phyloP scores from a whole-genome alignment of 495 filamentous ascomycete genomes.

The Baudoinia panamericana region DNA sequence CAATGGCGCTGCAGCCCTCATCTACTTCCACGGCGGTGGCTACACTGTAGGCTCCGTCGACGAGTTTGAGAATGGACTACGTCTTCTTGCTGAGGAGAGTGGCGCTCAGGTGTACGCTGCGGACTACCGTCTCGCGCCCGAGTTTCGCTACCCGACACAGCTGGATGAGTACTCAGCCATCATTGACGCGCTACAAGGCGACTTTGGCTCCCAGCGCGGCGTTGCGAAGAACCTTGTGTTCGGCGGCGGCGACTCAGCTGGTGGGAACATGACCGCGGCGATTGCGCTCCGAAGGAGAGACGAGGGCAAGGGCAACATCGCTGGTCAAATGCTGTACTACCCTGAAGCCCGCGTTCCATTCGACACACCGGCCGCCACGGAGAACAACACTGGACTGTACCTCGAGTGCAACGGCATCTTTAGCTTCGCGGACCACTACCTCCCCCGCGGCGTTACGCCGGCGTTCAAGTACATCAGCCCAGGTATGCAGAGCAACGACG shows the following conservation, averaged over 20 bases:
- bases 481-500: slow-evolving; percentile 8
- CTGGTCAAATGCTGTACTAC: no score
- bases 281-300: slow-evolving; percentile 24
- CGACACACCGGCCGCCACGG: slow-evolving; percentile 26
- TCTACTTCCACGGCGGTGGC: slow-evolving; percentile 35
- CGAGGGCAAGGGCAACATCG: no score
- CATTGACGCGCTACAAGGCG: slow-evolving; percentile 6
- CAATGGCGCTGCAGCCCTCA: slow-evolving; percentile 18
- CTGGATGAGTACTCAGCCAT: slow-evolving; percentile 7
- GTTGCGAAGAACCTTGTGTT: background rate
- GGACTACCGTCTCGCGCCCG: slow-evolving; percentile 4
- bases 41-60: slow-evolving; percentile 31
- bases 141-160: slow-evolving; percentile 1
- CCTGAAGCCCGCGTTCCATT: slow-evolving; percentile 30
- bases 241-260: slow-evolving; percentile 29
- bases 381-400: slow-evolving; percentile 29
- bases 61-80: slow-evolving; percentile 30
- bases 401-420: slow-evolving; percentile 33
- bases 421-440: slow-evolving; percentile 29
- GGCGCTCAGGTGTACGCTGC: slow-evolving; percentile 15
- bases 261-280: slow-evolving; percentile 31
- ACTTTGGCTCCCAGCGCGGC: background rate
- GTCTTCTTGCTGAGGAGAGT: slow-evolving; percentile 24
- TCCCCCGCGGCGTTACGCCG: slow-evolving; percentile 21
- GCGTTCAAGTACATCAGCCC: slow-evolving; percentile 12